Evolutionary conservation across 345 rosid species (phyloP), one percentile per base, ranked within the genome.

Genomic region (Balakata baccata): DNA sequence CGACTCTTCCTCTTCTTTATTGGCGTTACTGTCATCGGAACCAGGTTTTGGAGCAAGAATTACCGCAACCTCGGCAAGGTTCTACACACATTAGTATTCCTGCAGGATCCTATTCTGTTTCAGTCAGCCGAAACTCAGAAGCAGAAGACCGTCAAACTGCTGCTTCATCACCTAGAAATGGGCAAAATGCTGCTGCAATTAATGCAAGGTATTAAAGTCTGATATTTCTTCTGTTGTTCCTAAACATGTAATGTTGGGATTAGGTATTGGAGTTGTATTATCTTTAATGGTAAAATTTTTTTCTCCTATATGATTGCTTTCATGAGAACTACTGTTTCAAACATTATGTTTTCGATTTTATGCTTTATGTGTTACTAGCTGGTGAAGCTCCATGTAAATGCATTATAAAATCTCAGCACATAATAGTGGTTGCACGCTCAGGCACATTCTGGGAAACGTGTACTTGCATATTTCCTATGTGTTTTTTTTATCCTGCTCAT

Each of bases 1-100:
- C 96, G 10, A 89, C 93, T 3, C 90, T 95, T 25, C 99, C 98
- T 38, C 89, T 92, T 77, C 85, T 92, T 56, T 95, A 87, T 80
- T 92, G 97, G 97, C 97, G 96, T 66, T 95, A 87, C 73, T 84
- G 81, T 70, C 86, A 89, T 68, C 93, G 92, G 4, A 89, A 87
- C 69, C 97, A 84, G 79, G 84, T 63, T 22, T 73, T 82, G 46
- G 98, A 89, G 25, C 94, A 90, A 73, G 96, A 91, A 18, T 64
- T 93, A 59, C 79, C 78, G 47, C 99, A 86, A 79, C 70, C 86
- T 65, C 97, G 87, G 73, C 90, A 86, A 61, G 80, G 79, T 71
- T 78, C 91, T 23, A 45, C 86, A 38, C 88, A 88, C 57, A 86
- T 92, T 69, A 92, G 84, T 74, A 89, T 89, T 34, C 89, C 94